Conservation (phyloP, 345 rosid species). For the Eucalyptus brandiana region DNA sequence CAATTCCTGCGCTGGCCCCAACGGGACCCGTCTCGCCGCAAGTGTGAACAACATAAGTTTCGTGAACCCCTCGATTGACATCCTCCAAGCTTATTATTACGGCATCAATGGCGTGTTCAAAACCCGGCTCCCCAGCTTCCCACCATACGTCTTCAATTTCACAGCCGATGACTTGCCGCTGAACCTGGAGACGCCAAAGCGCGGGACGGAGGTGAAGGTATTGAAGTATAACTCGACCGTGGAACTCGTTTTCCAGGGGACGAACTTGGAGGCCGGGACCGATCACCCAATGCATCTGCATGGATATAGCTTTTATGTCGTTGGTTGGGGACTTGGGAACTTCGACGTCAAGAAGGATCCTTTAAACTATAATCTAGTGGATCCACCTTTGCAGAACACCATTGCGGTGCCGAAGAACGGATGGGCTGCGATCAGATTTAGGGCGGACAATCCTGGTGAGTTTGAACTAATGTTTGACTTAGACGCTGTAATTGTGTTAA, state of each 20-base stretch:
- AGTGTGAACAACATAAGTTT: constrained; percentile 40
- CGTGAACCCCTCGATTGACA: constrained; percentile 1
- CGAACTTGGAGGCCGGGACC: constrained; percentile 3
- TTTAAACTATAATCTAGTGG: constrained; percentile 3
- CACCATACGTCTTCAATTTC: constrained; percentile 1
- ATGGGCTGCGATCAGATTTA: constrained; percentile 18
- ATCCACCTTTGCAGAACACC: constrained; percentile 13
- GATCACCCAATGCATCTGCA: constrained; percentile 23
- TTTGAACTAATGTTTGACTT: neutral
- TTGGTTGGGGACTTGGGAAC: constrained; percentile 10
- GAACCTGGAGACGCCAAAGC: neutral
- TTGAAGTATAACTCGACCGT: constrained; percentile 2
- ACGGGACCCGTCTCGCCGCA: constrained; percentile 9
- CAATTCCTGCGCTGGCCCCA: constrained; percentile 9
- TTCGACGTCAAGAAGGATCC: constrained; percentile 5
- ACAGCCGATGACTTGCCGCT: neutral
- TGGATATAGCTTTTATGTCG: constrained; percentile 12
- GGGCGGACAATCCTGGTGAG: constrained; percentile 16
- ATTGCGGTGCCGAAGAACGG: constrained; percentile 14
- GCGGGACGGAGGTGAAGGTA: constrained; percentile 3
- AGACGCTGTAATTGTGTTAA: neutral
- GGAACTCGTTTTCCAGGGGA: constrained; percentile 14
- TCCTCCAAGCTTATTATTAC: constrained; percentile 28
- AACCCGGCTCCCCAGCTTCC: neutral
- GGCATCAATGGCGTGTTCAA: constrained; percentile 6